These are phyloP conservation scores for Tephrocybe sp. DNA, from an alignment of 768 basidiomycete species.

Conservation along the genomic window DNA sequence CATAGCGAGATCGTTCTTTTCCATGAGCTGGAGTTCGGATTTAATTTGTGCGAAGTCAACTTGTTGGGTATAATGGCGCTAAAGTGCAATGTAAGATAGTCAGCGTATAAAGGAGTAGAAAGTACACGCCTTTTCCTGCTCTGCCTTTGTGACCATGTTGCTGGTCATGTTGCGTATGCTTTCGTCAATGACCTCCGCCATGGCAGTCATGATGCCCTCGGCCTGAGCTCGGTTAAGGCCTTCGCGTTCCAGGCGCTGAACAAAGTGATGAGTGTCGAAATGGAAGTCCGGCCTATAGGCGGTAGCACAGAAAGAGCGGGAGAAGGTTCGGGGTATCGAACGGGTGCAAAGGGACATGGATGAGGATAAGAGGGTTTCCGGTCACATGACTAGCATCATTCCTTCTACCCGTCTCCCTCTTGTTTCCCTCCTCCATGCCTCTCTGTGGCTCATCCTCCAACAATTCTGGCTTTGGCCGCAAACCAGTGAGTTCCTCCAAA, in stretches of 20 bases:
- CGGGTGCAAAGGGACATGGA: constrained; percentile 8
- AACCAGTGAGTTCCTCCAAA: constrained; percentile 38
- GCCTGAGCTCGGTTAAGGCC: constrained; percentile 90
- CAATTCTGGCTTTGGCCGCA: constrained; percentile 54
- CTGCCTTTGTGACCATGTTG: constrained; percentile 93
- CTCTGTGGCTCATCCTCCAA: constrained; percentile 54
- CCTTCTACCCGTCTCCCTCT: neutral
- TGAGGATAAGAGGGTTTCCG: neutral
- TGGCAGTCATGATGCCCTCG: constrained; percentile 94
- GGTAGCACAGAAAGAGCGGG: constrained; percentile 30
- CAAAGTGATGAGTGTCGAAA: constrained; percentile 95
- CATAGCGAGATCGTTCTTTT: constrained; percentile 94
- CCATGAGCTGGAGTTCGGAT: constrained; percentile 93
- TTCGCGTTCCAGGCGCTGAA: constrained; percentile 84
- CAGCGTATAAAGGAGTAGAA: neutral
- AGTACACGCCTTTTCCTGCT: constrained; percentile 85
- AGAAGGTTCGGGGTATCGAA: neutral
- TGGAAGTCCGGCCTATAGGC: constrained; percentile 52
- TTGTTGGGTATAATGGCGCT: constrained; percentile 93
- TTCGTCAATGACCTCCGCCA: constrained; percentile 97
- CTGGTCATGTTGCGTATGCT: constrained; percentile 94
- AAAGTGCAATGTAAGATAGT: neutral
- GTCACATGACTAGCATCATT: constrained; percentile 5
- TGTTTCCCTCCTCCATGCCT: constrained; percentile 34
- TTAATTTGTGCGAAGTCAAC: constrained; percentile 97